These are phyloP conservation scores for Elsinoe perseae DNA, from an alignment of 2,329 filamentous ascomycete species.

Conservation along the genomic window DNA sequence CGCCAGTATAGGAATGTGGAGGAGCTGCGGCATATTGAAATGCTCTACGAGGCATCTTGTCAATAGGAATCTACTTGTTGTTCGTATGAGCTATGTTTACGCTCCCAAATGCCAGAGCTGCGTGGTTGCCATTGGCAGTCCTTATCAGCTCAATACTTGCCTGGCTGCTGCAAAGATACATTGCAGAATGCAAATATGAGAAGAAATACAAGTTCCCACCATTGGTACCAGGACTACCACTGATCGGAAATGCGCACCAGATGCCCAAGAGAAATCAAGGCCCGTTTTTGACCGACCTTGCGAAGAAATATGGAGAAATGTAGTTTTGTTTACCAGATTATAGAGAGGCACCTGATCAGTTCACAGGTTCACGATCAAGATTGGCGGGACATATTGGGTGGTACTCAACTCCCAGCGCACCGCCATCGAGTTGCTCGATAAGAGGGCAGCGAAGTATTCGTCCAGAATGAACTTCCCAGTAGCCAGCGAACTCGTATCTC, in stretches of 20 bases:
- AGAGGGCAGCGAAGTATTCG: slow-evolving; percentile 38
- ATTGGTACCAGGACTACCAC: slow-evolving; percentile 5
- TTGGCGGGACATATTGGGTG: slow-evolving; percentile 36
- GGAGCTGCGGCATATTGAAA: background rate
- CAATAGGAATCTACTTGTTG: no score
- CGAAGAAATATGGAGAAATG: slow-evolving; percentile 13
- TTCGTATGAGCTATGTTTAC: background rate
- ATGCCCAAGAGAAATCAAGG: background rate
- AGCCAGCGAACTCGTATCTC: slow-evolving; percentile 25
- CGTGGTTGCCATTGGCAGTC: background rate
- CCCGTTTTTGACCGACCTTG: background rate
- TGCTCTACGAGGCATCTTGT: background rate
- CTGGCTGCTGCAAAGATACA: background rate
- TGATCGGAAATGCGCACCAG: slow-evolving; percentile 11
- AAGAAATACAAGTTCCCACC: slow-evolving; percentile 5
- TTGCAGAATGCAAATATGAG: background rate
- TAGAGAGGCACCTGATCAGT: background rate
- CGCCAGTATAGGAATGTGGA: background rate
- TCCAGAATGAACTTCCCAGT: slow-evolving; percentile 31
- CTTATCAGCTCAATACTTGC: background rate
- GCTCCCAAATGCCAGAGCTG: background rate
- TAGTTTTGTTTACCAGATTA: background rate
- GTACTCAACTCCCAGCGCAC: slow-evolving; percentile 37
- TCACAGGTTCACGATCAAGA: slow-evolving; percentile 28
- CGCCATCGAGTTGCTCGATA: slow-evolving; percentile 40